A percentile compares a stretch with the other conserved stretches of the same genome.
These are phyloP conservation scores for Sporormia fimetaria DNA, from an alignment of 495 filamentous ascomycete genomes.

Conservation along the genomic window DNA sequence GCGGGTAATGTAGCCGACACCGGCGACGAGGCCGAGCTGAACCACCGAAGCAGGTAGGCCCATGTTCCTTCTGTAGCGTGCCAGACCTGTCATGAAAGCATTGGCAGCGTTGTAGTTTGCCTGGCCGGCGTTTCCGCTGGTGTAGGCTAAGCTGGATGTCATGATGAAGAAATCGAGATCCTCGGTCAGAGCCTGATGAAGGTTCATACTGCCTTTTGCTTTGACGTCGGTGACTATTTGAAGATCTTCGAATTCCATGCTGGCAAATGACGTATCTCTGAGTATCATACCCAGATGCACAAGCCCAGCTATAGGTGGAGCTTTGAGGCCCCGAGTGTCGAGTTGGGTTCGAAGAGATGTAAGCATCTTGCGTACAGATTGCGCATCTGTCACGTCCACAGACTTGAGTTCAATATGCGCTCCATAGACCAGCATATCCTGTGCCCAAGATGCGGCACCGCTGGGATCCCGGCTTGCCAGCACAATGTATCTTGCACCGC, in stretches of 20 bases:
- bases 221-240: constrained; percentile 5
- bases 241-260: constrained; percentile 10
- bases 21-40: constrained; percentile 2
- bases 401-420: background rate
- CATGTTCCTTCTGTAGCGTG: constrained; percentile 1
- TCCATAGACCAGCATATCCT: background rate
- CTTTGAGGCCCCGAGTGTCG: background rate
- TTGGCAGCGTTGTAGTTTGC: constrained; percentile 21
- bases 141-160: constrained; percentile 8
- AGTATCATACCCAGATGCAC: constrained; percentile 6
- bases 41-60: constrained; percentile 8
- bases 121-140: constrained; percentile 11
- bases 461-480: constrained; percentile 6
- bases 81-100: constrained; percentile 7
- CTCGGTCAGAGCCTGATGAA: constrained; percentile 5
- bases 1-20: constrained; percentile 6
- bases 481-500: constrained; percentile 2
- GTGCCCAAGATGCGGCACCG: background rate
- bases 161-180: constrained; percentile 23
- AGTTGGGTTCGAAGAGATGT: too few relatives aligned
- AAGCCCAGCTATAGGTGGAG: constrained; percentile 4
- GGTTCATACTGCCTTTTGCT: constrained; percentile 10
- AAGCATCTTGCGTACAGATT: background rate
- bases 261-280: constrained; percentile 5
- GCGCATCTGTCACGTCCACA: constrained; percentile 3